Conservation (phyloP, 2,329 filamentous ascomycete genomes). For the Escovopsis weberi region DNA sequence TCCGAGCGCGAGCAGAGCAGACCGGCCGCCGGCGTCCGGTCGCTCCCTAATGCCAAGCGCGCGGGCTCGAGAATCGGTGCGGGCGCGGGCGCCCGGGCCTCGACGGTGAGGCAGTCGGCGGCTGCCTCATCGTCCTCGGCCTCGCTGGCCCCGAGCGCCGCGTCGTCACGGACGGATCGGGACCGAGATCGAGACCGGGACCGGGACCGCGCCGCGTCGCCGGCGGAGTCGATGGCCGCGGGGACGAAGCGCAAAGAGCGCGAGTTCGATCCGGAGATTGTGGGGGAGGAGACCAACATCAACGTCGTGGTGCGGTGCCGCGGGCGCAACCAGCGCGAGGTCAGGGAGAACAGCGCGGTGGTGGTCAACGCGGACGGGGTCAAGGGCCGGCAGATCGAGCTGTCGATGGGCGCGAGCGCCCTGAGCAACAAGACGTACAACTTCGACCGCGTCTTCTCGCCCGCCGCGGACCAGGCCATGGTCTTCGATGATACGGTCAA, state of each 20-base stretch:
- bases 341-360: slow-evolving; percentile 86
- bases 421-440: slow-evolving; percentile 92
- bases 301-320: slow-evolving; percentile 93
- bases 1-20: slow-evolving; percentile 23
- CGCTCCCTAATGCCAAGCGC: slow-evolving; percentile 11
- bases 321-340: slow-evolving; percentile 82
- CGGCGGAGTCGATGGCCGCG: slow-evolving; percentile 50
- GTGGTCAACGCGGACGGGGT: slow-evolving; percentile 81
- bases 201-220: slow-evolving; percentile 42
- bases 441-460: slow-evolving; percentile 95
- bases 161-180: slow-evolving; percentile 10
- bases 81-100: slow-evolving; percentile 9
- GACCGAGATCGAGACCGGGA: no score
- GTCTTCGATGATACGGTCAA: slow-evolving; percentile 91
- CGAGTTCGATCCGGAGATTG: slow-evolving; percentile 55
- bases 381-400: slow-evolving; percentile 67
- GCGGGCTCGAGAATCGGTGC: slow-evolving; percentile 11
- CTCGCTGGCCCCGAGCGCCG: neutral
- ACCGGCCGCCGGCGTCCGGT: slow-evolving; percentile 17
- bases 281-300: slow-evolving; percentile 81
- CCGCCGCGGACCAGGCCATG: slow-evolving; percentile 84
- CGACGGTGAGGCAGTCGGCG: slow-evolving; percentile 12
- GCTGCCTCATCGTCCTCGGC: neutral
- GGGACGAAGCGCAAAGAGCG: slow-evolving; percentile 75
- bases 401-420: slow-evolving; percentile 86